Conservation (phyloP, 225 moss, liverwort and hornwort genomes). For the Pseudoscleropodium purum region DNA sequence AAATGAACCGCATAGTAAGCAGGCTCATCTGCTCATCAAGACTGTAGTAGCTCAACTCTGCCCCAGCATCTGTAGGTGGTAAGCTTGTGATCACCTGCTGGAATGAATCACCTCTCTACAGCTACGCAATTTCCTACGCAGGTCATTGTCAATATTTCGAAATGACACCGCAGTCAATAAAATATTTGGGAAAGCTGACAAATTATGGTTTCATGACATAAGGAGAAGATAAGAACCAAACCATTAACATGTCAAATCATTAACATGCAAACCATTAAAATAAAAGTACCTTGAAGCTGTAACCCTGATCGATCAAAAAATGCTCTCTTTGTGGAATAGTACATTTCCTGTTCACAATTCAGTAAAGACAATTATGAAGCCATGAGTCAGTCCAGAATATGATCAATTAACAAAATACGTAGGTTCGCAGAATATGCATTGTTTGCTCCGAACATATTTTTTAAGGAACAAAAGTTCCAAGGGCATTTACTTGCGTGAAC, state of each 20-base stretch:
- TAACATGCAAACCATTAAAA: too few species aligned
- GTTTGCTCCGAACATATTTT: not conserved
- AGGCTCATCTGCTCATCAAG: too few species aligned
- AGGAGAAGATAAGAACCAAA: not conserved
- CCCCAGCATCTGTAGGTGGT: too few species aligned
- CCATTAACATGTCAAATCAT: not conserved
- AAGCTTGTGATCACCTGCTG: too few species aligned
- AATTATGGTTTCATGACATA: not conserved
- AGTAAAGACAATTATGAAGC: not conserved
- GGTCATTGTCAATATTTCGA: too few species aligned
- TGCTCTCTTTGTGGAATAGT: constrained; percentile 74
- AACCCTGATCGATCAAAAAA: constrained; percentile 86
- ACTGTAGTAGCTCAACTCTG: too few species aligned
- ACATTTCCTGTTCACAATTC: constrained; percentile 56
- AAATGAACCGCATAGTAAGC: too few species aligned
- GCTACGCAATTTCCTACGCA: too few species aligned
- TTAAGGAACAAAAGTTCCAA: not conserved
- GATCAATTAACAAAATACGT: not conserved
- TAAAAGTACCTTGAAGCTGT: constrained; percentile 64
- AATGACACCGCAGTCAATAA: not conserved
- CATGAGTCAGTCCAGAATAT: not conserved
- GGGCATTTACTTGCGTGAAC: constrained; percentile 56
- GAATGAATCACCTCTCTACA: too few species aligned
- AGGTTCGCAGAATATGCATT: not conserved
- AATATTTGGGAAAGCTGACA: not conserved